Base-by-base conservation (phyloP, 2,329 filamentous ascomycete species). In the Fusarium graminum region DNA sequence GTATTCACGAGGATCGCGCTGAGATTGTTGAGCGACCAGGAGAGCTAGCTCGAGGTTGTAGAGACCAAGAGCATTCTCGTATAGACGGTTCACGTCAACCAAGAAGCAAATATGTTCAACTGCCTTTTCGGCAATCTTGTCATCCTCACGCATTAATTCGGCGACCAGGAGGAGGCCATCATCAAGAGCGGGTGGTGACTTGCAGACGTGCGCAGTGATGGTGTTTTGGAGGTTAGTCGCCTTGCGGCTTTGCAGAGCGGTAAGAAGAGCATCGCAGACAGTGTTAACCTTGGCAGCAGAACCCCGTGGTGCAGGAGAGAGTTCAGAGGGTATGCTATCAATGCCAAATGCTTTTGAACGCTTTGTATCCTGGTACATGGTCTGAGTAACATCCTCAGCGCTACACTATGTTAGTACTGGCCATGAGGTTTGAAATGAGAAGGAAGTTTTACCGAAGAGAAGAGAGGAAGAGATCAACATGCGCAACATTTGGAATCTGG, bases 21-120 rank as follows among this genome's bases (percentile, higher is more conserved):
- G 95, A 0, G 94, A 95, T 75, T 97, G 94, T 74, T 99, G 95
- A 1, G 95, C 95, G 13, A 99, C 92, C 7, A 97, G 83, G 12
- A 99, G 83, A 5, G 94, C 90, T 9, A 99, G 87, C 12, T 97
- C 93, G 4, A 99, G 86, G 73, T 98, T 90, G 75, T 99, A 99
- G 4, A 98, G 83, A 2, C 94, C 94, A 3, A 99, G 83, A 0
- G 95, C 92, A 61, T 94, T 90, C 63, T 97, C 92, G 73, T 97
- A 99, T 0, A 99, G 86, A 38, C 89, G 89, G 76, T 97, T 96
- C 43, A 96, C 91, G 77, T 99, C 95, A 1, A 94, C 92, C 40
- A 99, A 85, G 83, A 99, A 99, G 82, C 93, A 98, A 61, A 99
- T 97, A 74, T 99, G 95, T 75, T 97, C 93, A 22, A 97, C 90